Base-by-base conservation (phyloP, 148 eudicot genomes). In the Chenopodium quinoa region DNA sequence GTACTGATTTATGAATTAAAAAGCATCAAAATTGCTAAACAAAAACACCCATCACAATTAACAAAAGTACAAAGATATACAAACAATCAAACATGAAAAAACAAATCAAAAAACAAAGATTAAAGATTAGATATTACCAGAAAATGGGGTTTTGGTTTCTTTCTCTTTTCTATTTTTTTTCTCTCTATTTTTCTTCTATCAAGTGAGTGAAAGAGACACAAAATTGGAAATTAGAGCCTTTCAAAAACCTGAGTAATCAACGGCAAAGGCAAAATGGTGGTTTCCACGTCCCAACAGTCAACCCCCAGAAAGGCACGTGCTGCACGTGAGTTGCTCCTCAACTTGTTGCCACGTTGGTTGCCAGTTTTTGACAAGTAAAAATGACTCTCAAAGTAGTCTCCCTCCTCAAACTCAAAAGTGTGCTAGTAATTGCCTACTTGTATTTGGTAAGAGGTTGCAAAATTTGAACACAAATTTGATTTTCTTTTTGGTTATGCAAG, bases 301-400 rank as follows among this genome's bases (percentile, higher is more conserved):
- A 75, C 65, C 20, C 82, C 13, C 78, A 44, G 17, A 14, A 19
- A 50, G 74, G 47, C 83, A 81, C 79, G 83, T 75, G 83, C 75
- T 8, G 52, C 83, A 81, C 79, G 83, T 81, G 83, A 75, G 74
- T 50, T 75, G 32, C 58, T 63, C 65, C 64, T 13, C 19, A 29
- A 32, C 83, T 27, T 31, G 73, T 81, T 81, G 74, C 79, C 83
- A 81, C 83, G 74, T 75, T 75, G 79, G 74, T 81, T 50, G 76
- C 62, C 77, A 74, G 46, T 20, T 14, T 68, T 70, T 34, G 47
- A 67, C 71, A 27, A 27, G 40, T 29, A 2, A 27, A 40, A 40
- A 40, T 40, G 44, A 40, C 44, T 40, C 44, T 40, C 8, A 40
- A 40, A 40, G 44, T 40, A 40, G 44, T 40, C 44, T 40, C 7